These are phyloP conservation scores for Chalciporus sphaerocephalus DNA, from an alignment of 768 basidiomycete species.

Conservation along the genomic window DNA sequence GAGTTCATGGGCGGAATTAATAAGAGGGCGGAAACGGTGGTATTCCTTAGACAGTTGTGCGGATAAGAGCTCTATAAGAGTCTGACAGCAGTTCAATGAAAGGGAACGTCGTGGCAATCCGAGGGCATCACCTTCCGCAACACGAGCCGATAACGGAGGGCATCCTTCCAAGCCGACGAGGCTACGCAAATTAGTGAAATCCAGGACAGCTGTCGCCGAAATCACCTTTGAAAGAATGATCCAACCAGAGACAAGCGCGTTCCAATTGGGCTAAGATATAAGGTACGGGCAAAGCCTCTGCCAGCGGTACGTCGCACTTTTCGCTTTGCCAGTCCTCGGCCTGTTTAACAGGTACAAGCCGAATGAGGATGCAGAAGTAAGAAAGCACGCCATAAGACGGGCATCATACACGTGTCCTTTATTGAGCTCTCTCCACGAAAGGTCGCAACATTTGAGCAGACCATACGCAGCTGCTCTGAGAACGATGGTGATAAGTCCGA, in stretches of 20 bases:
- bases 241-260: constrained; percentile 59
- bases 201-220: not conserved
- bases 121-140: constrained; percentile 50
- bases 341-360: constrained; percentile 35
- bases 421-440: constrained; percentile 78
- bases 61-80: constrained; percentile 22
- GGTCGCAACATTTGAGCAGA: constrained; percentile 74
- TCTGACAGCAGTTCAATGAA: constrained; percentile 17
- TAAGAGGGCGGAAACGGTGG: constrained; percentile 13
- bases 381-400: constrained; percentile 30
- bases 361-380: constrained; percentile 10
- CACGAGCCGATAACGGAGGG: constrained; percentile 48
- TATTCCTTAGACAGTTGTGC: constrained; percentile 28
- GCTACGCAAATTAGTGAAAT: constrained; percentile 32
- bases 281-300: constrained; percentile 57
- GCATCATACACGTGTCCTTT: constrained; percentile 77
- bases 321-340: constrained; percentile 88
- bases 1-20: constrained; percentile 17
- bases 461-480: constrained; percentile 64
- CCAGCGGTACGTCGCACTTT: constrained; percentile 75
- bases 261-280: constrained; percentile 54
- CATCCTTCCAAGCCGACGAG: constrained; percentile 44
- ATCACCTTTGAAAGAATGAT: constrained; percentile 40
- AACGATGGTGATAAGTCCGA: constrained; percentile 62
- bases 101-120: not conserved